These are phyloP conservation scores for Mycena sanguinolenta DNA, from an alignment of 768 basidiomycete genomes.

Conservation along the genomic window DNA sequence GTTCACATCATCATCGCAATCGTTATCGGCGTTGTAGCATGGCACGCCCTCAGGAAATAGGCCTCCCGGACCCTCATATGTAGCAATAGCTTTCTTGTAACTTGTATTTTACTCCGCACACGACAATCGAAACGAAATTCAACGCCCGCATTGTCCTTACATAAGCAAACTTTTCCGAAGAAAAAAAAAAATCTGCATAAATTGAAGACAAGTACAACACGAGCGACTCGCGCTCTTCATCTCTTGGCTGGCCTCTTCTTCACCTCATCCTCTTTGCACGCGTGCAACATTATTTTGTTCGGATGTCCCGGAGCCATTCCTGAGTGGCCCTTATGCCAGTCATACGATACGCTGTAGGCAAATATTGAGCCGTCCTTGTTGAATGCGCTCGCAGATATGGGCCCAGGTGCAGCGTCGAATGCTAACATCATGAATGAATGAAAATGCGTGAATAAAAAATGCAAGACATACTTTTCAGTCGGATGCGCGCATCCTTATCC, in stretches of 20 bases:
- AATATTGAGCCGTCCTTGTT: conserved; percentile 91
- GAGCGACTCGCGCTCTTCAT: not conserved
- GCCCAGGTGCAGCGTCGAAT: conserved; percentile 80
- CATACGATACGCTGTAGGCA: conserved; percentile 93
- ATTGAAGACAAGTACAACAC: no score
- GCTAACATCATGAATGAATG: conserved; percentile 54
- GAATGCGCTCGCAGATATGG: conserved; percentile 87
- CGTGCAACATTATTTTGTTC: conserved; percentile 67
- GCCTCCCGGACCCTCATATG: not conserved
- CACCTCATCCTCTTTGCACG: conserved; percentile 72
- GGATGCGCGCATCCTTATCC: conserved; percentile 93
- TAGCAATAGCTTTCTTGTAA: conserved; percentile 25
- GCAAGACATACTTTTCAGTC: conserved; percentile 81
- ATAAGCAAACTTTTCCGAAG: no score
- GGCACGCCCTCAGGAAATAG: conserved; percentile 9
- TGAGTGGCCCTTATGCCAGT: conserved; percentile 90
- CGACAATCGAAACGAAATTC: no score
- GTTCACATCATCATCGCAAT: conserved; percentile 48
- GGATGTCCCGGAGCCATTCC: conserved; percentile 60
- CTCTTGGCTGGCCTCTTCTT: conserved; percentile 50
- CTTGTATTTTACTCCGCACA: conserved; percentile 20
- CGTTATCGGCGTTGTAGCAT: conserved; percentile 22
- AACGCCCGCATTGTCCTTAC: conserved; percentile 22
- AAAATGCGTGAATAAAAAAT: not conserved
- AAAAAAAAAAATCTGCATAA: no score